phyloP scores from a whole-genome alignment of 768 basidiomycete species.

The Lactarius psammicola region DNA sequence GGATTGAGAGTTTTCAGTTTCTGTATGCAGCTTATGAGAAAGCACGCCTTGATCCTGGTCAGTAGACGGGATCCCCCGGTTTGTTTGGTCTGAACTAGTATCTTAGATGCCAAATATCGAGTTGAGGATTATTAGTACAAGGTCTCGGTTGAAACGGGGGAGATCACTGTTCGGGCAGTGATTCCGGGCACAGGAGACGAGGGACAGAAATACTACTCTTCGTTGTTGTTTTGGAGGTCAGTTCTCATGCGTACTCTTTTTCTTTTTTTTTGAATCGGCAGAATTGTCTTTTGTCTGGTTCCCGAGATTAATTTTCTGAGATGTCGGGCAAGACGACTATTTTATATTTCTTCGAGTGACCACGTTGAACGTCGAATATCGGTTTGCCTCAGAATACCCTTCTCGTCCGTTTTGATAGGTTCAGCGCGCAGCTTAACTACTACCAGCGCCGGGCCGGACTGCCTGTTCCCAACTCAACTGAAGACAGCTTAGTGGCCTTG shows the following conservation, averaged over 20 bases:
- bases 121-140: constrained; percentile 10
- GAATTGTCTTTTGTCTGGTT: no score
- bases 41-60: neutral
- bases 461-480: constrained; percentile 26
- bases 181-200: neutral
- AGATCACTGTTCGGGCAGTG: constrained; percentile 7
- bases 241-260: neutral
- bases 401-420: neutral
- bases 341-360: constrained; percentile 24
- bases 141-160: constrained; percentile 13
- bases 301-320: constrained; percentile 14
- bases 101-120: constrained; percentile 9
- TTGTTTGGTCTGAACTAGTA: neutral
- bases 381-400: neutral
- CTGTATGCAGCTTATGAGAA: neutral
- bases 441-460: constrained; percentile 28
- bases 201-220: neutral
- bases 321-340: constrained; percentile 27
- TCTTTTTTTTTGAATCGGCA: neutral
- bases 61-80: neutral
- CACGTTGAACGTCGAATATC: constrained; percentile 26
- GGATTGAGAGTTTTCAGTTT: neutral
- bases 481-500: constrained; percentile 31
- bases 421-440: neutral
- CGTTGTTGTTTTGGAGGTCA: constrained; percentile 14